Percentiles rank a stretch among this genome's conserved stretches.
These are phyloP conservation scores for Melastoma malabathricum DNA, from an alignment of 345 rosid genomes.

Conservation along the genomic window DNA sequence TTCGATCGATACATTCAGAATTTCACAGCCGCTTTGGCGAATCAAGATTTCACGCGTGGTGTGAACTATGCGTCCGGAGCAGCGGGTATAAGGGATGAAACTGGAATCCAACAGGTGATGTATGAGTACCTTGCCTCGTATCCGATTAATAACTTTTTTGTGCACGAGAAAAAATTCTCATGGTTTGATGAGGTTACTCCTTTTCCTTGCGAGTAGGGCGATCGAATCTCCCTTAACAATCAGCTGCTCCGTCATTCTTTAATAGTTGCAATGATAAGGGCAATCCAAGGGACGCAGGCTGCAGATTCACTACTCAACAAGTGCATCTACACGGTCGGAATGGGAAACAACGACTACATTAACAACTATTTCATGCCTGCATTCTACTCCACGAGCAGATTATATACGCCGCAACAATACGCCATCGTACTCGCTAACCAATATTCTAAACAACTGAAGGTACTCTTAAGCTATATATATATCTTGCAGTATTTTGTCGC, in stretches of 20 bases:
- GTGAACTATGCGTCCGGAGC: conserved; percentile 12
- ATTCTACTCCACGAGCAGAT: conserved; percentile 3
- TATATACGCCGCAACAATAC: conserved; percentile 1
- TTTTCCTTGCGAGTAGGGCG: conserved; percentile 24
- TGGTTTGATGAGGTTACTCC: not conserved
- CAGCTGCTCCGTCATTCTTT: conserved; percentile 30
- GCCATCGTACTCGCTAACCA: conserved; percentile 2
- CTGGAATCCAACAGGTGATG: conserved; percentile 1
- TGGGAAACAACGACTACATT: conserved; percentile 39
- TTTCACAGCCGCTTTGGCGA: conserved; percentile 15
- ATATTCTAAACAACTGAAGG: conserved; percentile 6
- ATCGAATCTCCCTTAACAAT: conserved; percentile 16
- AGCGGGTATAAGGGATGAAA: conserved; percentile 10
- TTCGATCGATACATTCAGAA: conserved; percentile 23
- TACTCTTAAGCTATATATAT: not conserved
- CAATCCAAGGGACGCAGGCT: conserved; percentile 6
- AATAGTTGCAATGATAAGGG: conserved; percentile 9
- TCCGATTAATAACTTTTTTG: not conserved
- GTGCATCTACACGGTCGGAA: conserved; percentile 31
- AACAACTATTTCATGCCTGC: conserved; percentile 38
- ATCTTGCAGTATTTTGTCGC: too few species aligned
- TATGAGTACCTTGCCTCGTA: too few species aligned
- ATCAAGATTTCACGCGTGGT: conserved; percentile 7
- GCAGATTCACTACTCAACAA: conserved; percentile 13
- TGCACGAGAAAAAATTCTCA: not conserved